A percentile compares a stretch with the other conserved stretches of the same genome.
These are phyloP conservation scores for Amaranthus cruentus DNA, from an alignment of 148 eudicot genomes.

Conservation along the genomic window DNA sequence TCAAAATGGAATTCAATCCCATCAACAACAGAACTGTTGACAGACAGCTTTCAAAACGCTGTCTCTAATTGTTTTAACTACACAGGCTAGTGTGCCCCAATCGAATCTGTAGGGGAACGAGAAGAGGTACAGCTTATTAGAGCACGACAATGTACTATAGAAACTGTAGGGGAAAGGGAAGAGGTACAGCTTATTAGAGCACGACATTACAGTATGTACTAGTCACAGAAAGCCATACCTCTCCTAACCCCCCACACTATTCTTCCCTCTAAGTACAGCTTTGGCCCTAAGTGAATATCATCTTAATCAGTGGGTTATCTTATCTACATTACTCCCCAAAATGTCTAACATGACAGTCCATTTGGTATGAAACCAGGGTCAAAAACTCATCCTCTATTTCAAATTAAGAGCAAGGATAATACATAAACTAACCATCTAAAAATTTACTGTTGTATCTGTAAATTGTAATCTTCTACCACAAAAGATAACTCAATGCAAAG, in stretches of 20 bases:
- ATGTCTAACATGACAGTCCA: neutral
- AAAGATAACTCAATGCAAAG: neutral
- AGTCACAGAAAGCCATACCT: neutral
- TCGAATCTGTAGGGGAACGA: slow-evolving; percentile 10
- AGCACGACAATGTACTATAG: neutral
- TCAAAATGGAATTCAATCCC: slow-evolving; percentile 32
- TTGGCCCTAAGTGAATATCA: neutral
- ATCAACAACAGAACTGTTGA: slow-evolving; percentile 23
- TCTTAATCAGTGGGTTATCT: neutral
- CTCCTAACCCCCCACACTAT: too few species aligned
- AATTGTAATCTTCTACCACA: neutral
- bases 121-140: slow-evolving; percentile 2
- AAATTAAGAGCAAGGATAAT: too few species aligned
- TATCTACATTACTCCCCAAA: neutral
- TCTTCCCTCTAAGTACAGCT: too few species aligned
- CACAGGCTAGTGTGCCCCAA: neutral
- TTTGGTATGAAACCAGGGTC: neutral
- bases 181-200: too few species aligned
- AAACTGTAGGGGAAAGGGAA: too few species aligned
- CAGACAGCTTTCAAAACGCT: slow-evolving; percentile 8
- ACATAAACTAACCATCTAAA: too few species aligned
- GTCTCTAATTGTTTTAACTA: neutral
- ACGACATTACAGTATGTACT: neutral
- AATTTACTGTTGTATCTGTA: too few species aligned
- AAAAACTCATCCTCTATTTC: neutral